These are phyloP conservation scores for Penicillium sp. DNA, from an alignment of 2,329 filamentous ascomycete species.

Conservation along the genomic window DNA sequence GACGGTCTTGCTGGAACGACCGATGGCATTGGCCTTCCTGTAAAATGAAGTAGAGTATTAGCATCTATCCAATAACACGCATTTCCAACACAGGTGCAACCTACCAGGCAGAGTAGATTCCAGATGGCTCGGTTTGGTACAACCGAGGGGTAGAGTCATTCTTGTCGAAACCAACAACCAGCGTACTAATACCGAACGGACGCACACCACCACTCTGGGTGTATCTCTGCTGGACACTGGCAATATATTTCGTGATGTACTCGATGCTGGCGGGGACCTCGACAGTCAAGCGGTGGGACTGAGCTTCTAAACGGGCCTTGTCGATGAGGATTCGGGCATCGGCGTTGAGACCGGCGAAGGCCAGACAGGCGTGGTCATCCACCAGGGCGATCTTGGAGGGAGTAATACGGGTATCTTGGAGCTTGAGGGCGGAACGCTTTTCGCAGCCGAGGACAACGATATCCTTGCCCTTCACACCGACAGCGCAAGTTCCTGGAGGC, in stretches of 20 bases:
- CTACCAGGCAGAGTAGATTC: slow-evolving; percentile 98
- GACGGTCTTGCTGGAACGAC: slow-evolving; percentile 97
- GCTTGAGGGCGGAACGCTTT: slow-evolving; percentile 98
- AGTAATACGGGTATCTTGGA: slow-evolving; percentile 98
- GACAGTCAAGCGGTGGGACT: slow-evolving; percentile 94
- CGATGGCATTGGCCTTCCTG: slow-evolving; percentile 99
- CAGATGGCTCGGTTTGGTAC: slow-evolving; percentile 98
- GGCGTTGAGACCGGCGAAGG: slow-evolving; percentile 95
- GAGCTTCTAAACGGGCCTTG: slow-evolving; percentile 95
- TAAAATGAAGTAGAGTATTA: slow-evolving; percentile 2
- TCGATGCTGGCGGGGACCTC: slow-evolving; percentile 97
- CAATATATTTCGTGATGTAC: slow-evolving; percentile 99
- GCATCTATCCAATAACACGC: slow-evolving; percentile 16
- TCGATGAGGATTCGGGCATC: slow-evolving; percentile 97
- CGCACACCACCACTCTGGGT: slow-evolving; percentile 97
- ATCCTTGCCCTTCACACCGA: slow-evolving; percentile 92
- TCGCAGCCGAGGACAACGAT: slow-evolving; percentile 97
- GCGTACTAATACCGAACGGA: slow-evolving; percentile 97
- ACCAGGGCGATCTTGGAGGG: slow-evolving; percentile 97
- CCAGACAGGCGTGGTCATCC: slow-evolving; percentile 93
- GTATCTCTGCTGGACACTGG: slow-evolving; percentile 97
- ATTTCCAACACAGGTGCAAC: slow-evolving; percentile 28
- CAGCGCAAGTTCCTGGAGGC: slow-evolving; percentile 82
- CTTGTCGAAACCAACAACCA: slow-evolving; percentile 98
- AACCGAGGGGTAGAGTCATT: slow-evolving; percentile 84